phyloP scores from a whole-genome alignment of 257 asterid genomes.

The Nicotiana benthamiana region DNA sequence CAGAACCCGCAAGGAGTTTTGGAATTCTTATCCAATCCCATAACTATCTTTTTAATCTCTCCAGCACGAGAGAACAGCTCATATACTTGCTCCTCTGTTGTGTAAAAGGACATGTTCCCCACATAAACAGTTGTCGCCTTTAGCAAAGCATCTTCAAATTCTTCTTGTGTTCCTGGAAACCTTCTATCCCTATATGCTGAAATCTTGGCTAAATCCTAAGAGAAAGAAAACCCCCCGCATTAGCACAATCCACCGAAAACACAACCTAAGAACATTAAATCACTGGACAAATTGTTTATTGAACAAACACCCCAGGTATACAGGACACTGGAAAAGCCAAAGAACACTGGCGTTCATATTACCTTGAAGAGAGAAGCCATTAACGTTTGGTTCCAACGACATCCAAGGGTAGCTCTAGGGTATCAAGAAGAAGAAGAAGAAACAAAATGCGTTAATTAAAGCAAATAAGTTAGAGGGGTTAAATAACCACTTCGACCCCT shows the following conservation, averaged over 20 bases:
- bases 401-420: too few species aligned
- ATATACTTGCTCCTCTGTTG: slow-evolving; percentile 96
- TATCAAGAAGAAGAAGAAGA: too few species aligned
- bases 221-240: not conserved
- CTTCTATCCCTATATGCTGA: slow-evolving; percentile 91
- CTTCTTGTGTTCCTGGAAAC: slow-evolving; percentile 88
- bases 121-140: slow-evolving; percentile 67
- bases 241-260: not conserved
- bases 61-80: slow-evolving; percentile 91
- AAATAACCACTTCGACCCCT: too few species aligned
- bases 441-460: too few species aligned
- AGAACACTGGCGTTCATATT: not conserved
- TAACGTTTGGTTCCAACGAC: not conserved
- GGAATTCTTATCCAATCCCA: slow-evolving; percentile 93
- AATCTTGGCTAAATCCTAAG: slow-evolving; percentile 74
- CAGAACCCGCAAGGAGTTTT: slow-evolving; percentile 99
- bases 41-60: slow-evolving; percentile 80
- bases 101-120: slow-evolving; percentile 94
- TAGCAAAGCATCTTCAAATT: slow-evolving; percentile 69
- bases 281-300: not conserved
- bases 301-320: not conserved
- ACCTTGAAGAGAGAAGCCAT: slow-evolving; percentile 38
- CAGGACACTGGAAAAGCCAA: too few species aligned
- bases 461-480: too few species aligned
- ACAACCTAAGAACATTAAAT: not conserved